Evolutionary conservation across 768 basidiomycete species (phyloP), one percentile per base, ranked within the genome.

Genomic region (Russula abietina): DNA sequence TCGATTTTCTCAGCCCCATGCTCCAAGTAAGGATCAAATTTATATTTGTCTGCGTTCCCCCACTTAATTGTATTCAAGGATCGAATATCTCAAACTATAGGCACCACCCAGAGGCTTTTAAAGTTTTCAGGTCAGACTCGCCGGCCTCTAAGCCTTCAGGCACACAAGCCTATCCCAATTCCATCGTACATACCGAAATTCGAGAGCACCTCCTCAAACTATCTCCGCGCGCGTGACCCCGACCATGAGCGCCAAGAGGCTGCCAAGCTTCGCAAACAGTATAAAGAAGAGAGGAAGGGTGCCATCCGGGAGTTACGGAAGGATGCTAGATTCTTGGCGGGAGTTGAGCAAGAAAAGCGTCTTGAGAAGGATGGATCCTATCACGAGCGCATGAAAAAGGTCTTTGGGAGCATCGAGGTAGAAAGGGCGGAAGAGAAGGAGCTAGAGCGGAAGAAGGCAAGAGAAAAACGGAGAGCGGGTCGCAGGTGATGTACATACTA

Each of bases 391-490:
- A 93, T 98, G 88, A 87, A 88, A 71, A 85, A 82, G 70, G 93
- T 89, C 26, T 89, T 81, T 73, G 85, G 80, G 2, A 83, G 84
- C 0, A 79, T 93, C 33, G 90, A 93, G 67, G 82, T 85, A 36
- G 97, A 99, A 78, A 80, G 96, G 57, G 93, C 93, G 24, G 97
- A 98, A 76, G 86, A 98, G 77, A 98, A 97, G 79, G 85, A 84
- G 48, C 85, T 88, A 87, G 88, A 94, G 70, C 82, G 89, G 73
- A 88, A 87, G 70, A 93, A 93, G 75, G 73, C 76, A 46, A 87
- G 80, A 71, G 88, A 88, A 53, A 93, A 90, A 75, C 82, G 81
- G 70, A 78, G 91, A 66, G 80, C 89, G 43, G 91, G 91, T 55
- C 82, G 85, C 69, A 90, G 87, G 74, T 91, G 78, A 73, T 61